These are phyloP conservation scores for Dendrobium chrysotoxum DNA, from an alignment of 106 monocot species.

Conservation along the genomic window DNA sequence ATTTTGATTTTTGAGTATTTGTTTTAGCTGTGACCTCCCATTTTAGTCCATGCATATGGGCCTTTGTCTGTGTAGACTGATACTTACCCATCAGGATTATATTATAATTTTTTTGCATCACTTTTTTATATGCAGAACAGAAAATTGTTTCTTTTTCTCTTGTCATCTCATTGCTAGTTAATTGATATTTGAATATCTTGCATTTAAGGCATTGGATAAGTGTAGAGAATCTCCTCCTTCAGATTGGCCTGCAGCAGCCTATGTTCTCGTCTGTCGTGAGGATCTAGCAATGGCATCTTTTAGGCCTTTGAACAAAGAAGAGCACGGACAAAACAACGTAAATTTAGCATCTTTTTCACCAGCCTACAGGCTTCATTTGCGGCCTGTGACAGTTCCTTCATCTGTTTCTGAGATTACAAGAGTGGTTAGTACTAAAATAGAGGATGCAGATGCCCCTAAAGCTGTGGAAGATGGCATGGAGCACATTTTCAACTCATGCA, in stretches of 20 bases:
- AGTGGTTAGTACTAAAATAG: slow-evolving; percentile 36
- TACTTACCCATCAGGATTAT: neutral
- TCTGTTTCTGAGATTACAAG: slow-evolving; percentile 33
- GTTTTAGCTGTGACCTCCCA: neutral
- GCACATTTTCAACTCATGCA: slow-evolving; percentile 71
- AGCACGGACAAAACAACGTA: slow-evolving; percentile 25
- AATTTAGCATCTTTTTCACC: slow-evolving; percentile 58
- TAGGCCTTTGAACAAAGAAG: slow-evolving; percentile 20
- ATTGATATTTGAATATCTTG: slow-evolving; percentile 6
- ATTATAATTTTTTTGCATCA: neutral
- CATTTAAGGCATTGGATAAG: slow-evolving; percentile 71
- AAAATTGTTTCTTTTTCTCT: neutral
- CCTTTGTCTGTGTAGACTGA: neutral
- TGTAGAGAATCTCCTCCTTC: slow-evolving; percentile 84
- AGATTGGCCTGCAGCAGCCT: slow-evolving; percentile 91
- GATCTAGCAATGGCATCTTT: slow-evolving; percentile 73
- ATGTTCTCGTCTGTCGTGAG: slow-evolving; percentile 84
- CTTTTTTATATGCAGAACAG: neutral
- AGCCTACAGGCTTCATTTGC: slow-evolving; percentile 90
- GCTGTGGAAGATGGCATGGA: slow-evolving; percentile 92
- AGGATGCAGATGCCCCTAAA: slow-evolving; percentile 42
- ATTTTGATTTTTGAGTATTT: neutral
- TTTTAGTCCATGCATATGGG: neutral
- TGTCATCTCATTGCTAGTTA: neutral
- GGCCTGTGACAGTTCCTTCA: slow-evolving; percentile 67